phyloP scores from a whole-genome alignment of 2,329 filamentous ascomycete species.

The Hirsutella minnesotensis region DNA sequence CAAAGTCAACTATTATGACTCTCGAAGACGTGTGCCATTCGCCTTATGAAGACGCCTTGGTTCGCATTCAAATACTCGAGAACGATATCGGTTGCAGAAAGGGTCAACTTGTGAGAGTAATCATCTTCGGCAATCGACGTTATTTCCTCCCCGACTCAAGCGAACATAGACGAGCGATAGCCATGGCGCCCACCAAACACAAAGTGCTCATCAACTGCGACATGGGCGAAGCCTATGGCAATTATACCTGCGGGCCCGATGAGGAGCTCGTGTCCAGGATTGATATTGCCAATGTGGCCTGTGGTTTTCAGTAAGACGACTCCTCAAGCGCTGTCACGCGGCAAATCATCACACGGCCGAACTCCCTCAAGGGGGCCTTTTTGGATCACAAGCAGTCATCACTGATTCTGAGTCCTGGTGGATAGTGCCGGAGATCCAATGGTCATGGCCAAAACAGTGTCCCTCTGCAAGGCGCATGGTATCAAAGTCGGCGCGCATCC shows the following conservation, averaged over 20 bases:
- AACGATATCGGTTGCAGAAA: too few relatives aligned
- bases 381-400: background rate
- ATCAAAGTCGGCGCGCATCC: constrained; percentile 9
- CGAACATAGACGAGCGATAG: background rate
- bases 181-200: constrained; percentile 3
- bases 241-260: constrained; percentile 39
- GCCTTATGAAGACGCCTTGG: too few relatives aligned
- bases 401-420: background rate
- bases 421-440: constrained; percentile 8
- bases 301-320: constrained; percentile 35
- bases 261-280: constrained; percentile 46
- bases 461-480: constrained; percentile 7
- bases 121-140: too few relatives aligned
- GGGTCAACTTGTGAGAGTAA: too few relatives aligned
- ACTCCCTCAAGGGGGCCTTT: background rate
- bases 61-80: too few relatives aligned
- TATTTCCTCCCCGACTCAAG: too few relatives aligned
- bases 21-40: too few relatives aligned
- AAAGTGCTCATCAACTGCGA: constrained; percentile 27
- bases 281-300: constrained; percentile 49
- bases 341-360: background rate
- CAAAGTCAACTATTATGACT: too few relatives aligned
- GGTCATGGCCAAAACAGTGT: constrained; percentile 9
- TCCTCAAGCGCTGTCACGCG: too few relatives aligned
- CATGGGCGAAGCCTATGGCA: constrained; percentile 34